These are phyloP conservation scores for Mycena vulgaris DNA, from an alignment of 768 basidiomycete genomes.

Conservation along the genomic window DNA sequence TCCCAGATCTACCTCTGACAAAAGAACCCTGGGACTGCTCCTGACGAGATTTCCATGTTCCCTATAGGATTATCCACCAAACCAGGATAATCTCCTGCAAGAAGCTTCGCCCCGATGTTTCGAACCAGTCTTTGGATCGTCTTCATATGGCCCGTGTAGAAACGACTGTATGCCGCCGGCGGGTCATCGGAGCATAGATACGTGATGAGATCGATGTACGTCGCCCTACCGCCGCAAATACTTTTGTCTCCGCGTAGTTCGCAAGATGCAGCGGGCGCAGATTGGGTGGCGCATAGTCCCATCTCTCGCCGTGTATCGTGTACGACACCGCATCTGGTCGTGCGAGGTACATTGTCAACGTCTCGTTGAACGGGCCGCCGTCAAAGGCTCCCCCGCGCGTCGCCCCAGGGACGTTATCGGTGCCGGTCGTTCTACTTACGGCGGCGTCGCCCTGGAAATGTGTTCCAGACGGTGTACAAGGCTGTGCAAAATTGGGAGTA, in stretches of 20 bases:
- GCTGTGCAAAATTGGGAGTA: not conserved
- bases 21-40: too few species aligned
- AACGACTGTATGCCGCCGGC: not conserved
- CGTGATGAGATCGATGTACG: constrained; percentile 22
- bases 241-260: constrained; percentile 30
- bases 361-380: constrained; percentile 10
- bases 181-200: constrained; percentile 6
- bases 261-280: not conserved
- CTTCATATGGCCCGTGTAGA: not conserved
- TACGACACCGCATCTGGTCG: constrained; percentile 1
- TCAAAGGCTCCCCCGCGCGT: constrained; percentile 26
- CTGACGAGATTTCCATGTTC: too few species aligned
- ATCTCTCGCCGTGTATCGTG: constrained; percentile 17
- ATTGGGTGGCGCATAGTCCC: not conserved
- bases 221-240: constrained; percentile 33
- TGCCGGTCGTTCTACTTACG: constrained; percentile 22
- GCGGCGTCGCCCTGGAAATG: not conserved
- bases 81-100: constrained; percentile 32
- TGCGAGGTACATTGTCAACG: not conserved
- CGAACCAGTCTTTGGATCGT: not conserved
- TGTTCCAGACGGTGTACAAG: not conserved
- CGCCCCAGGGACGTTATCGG: constrained; percentile 35
- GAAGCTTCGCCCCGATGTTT: not conserved
- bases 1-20: too few species aligned
- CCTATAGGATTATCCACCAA: too few species aligned